Conservation (phyloP, 2,329 filamentous ascomycete genomes). For the Keithomyces neogunnii region DNA sequence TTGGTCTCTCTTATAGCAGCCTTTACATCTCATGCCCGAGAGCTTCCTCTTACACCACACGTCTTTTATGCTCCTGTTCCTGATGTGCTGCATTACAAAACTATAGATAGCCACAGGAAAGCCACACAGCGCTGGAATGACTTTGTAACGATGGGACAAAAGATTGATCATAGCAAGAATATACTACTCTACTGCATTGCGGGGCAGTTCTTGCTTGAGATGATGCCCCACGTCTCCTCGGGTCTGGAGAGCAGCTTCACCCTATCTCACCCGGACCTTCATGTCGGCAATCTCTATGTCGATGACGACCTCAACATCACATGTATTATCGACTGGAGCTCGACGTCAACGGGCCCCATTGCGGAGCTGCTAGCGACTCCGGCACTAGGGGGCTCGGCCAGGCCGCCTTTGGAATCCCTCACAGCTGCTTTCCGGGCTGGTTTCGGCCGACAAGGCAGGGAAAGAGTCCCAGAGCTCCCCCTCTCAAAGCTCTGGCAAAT, state of each 20-base stretch:
- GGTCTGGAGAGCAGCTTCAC: slow-evolving; percentile 1
- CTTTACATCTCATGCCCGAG: slow-evolving; percentile 13
- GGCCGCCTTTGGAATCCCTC: not conserved
- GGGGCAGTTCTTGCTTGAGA: slow-evolving; percentile 13
- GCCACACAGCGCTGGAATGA: slow-evolving; percentile 9
- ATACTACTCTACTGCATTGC: slow-evolving; percentile 14
- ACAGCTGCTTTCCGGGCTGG: not conserved
- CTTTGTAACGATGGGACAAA: slow-evolving; percentile 13
- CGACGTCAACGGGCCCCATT: not conserved
- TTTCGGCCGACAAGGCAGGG: not conserved
- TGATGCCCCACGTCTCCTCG: slow-evolving; percentile 14
- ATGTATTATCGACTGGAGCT: not conserved
- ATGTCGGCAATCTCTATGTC: not conserved
- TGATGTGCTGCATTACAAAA: slow-evolving; percentile 13
- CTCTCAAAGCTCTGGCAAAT: not conserved
- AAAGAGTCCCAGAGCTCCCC: not conserved
- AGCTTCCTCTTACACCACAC: slow-evolving; percentile 18
- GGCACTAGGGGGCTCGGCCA: not conserved
- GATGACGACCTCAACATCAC: not conserved
- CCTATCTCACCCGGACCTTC: not conserved
- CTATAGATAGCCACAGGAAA: slow-evolving; percentile 9
- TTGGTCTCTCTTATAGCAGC: slow-evolving; percentile 16
- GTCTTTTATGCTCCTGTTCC: slow-evolving; percentile 20
- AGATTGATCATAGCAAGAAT: slow-evolving; percentile 17
- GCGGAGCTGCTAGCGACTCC: not conserved